Percentiles rank a stretch among this genome's conserved stretches.
These are phyloP conservation scores for Rhodotorula graminis DNA, from an alignment of 768 basidiomycete species.

Conservation along the genomic window DNA sequence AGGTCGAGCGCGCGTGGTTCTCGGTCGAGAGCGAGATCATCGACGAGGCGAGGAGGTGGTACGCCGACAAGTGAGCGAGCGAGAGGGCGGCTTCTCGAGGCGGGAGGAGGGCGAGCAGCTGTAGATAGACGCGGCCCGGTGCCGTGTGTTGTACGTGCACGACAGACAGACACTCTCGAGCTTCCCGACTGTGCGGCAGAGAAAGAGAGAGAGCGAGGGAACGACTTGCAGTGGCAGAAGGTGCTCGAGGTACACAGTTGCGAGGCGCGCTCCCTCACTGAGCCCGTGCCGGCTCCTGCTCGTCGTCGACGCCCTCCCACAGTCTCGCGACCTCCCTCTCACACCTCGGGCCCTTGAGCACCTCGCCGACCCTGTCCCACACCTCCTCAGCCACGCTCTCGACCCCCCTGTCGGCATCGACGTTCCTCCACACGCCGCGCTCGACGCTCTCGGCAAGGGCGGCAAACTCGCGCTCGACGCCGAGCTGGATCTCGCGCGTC, in stretches of 20 bases:
- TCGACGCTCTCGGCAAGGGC: conserved; percentile 13
- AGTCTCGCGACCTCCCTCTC: conserved; percentile 3
- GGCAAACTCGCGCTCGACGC: conserved; percentile 14
- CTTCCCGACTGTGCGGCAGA: no score
- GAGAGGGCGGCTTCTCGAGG: no score
- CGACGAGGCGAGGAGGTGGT: conserved; percentile 40
- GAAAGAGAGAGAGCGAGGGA: no score
- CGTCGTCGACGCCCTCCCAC: not conserved
- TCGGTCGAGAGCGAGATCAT: conserved; percentile 46
- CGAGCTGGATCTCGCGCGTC: conserved; percentile 54
- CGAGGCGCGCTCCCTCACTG: no score
- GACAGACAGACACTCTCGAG: no score
- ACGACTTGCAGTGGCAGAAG: no score
- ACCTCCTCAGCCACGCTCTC: conserved; percentile 20
- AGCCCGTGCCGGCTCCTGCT: no score
- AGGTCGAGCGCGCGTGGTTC: conserved; percentile 54
- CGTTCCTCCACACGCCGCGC: conserved; percentile 16
- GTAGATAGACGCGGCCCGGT: no score
- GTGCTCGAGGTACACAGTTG: no score
- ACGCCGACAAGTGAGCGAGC: conserved; percentile 4
- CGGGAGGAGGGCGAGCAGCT: no score
- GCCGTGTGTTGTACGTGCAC: no score
- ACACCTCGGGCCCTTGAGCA: not conserved
- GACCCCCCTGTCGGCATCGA: conserved; percentile 23
- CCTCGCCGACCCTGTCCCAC: not conserved